Base-by-base conservation (phyloP, 352 stramenopile genomes). In the Phytophthora constricta region DNA sequence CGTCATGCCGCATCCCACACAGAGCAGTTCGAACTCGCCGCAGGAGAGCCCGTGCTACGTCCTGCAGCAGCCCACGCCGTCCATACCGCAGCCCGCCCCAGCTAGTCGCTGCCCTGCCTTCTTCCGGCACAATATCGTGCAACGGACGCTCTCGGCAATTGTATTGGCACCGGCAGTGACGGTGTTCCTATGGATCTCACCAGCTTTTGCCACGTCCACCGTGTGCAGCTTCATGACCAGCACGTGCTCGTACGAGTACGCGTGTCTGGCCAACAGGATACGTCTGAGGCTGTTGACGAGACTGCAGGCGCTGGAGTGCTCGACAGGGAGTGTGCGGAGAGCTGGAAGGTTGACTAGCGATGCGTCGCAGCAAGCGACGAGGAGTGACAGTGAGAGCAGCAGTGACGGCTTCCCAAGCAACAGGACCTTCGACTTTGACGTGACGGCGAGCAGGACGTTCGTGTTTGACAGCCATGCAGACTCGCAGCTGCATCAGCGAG, bases 161-260 rank as follows among this genome's bases (percentile, higher is more conserved):
- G 69, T 94, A 19, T 65, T 94, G 25, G 84, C 80, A 17, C 81
- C 84, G 9, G 55, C 76, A 7, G 79, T 94, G 46, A 94, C 84
- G 2, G 52, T 89, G n/a, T 92, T 92, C 43, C 72, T 94, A 17
- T 90, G 84, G 84, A 52, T 80, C n/a, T 92, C 84, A 26, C 84
- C 84, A 1, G 82, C 78, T 14, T 83, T 90, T 58, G 81, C 81
- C 1, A 92, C 84, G 17, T 77, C 82, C 4, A 89, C 80, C 0
- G 79, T 92, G 19, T 92, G 84, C 72, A 83, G 76, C 53, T 86
- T 88, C 34, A 68, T 92, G 43, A 83, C 72, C 47, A 89, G 74
- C 42, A 72, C 82, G 0, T 90, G 80, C 62, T 84, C 70, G 41
- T 94, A 90, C 70, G 86, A 94, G 67, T 94, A 88, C 64, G 70